Base-by-base conservation (phyloP, 345 rosid genomes). In the Eucalyptus lansdowneana region DNA sequence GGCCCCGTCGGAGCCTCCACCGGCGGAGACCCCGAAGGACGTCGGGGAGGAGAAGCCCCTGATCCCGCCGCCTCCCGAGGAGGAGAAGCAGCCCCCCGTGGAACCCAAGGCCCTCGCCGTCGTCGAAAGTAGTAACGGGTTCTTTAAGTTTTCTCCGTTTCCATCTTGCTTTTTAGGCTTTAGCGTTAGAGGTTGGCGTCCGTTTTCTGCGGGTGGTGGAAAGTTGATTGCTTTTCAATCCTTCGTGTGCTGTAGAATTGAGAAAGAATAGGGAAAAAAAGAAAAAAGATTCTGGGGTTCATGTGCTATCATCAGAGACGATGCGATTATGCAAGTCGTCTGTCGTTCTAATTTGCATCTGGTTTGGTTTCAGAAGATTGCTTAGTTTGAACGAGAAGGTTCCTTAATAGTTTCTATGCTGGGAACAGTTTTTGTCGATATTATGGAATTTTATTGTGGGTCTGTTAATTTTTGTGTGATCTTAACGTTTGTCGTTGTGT, bases 21-120 rank as follows among this genome's bases (percentile, higher is more conserved):
- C 87, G 12, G 89, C 56, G 37, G 92, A 92, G 17, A 50, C 89
- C 53, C 88, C 93, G 12, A 92, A 92, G 87, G 94, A 93, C 14
- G 91, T 90, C 42, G 72, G 90, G 58, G 94, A 93, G 89, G 94
- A 94, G 92, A 94, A 95, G 90, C 19, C 94, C 22, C 90, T 91
- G 14, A 87, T 92, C 89, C 91, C 90, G 50, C 86, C 93, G 37
- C 69, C 86, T 54, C 90, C 92, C 17, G 93, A 92, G 86, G 93
- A 90, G 88, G 89, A 89, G 22, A 53, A 53, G 58, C 58, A 21
- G 58, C 25, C 58, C 58, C 92, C 83, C 10, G 92, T 86, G 6
- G 93, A 92, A 21, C 81, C 94, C 21, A 89, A 92, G 90, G 93
- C 93, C 51, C 44, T 93, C 80, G 92, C 87, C 25, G 51, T 90